phyloP scores from a whole-genome alignment of 352 stramenopile species.

The Lagenidium giganteum region DNA sequence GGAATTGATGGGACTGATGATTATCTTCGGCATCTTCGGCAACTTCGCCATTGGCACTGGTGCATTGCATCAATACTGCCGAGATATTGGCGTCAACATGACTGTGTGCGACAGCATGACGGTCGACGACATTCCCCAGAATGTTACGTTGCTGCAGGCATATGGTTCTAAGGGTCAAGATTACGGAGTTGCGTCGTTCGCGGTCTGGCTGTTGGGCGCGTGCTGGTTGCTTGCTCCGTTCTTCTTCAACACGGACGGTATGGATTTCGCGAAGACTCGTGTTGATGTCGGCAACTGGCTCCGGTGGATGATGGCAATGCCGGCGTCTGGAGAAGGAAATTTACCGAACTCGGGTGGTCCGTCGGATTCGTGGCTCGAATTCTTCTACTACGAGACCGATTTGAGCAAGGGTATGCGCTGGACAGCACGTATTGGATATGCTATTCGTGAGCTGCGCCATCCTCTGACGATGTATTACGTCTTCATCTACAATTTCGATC shows the following conservation, averaged over 20 bases:
- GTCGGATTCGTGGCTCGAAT: conserved; percentile 72
- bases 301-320: conserved; percentile 71
- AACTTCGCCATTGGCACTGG: conserved; percentile 74
- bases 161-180: conserved; percentile 85
- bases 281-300: conserved; percentile 83
- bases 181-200: conserved; percentile 85
- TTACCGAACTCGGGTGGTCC: conserved; percentile 28
- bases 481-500: conserved; percentile 67
- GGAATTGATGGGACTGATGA: conserved; percentile 75
- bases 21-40: conserved; percentile 74
- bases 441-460: conserved; percentile 69
- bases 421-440: conserved; percentile 62
- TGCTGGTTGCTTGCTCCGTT: conserved; percentile 82
- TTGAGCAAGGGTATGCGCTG: conserved; percentile 59
- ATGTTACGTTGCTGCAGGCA: conserved; percentile 64
- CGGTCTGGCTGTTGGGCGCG: conserved; percentile 75
- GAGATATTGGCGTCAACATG: too few species aligned
- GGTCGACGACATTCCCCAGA: conserved; percentile 42
- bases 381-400: conserved; percentile 73
- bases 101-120: conserved; percentile 33
- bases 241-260: conserved; percentile 84
- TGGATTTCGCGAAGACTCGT: conserved; percentile 83
- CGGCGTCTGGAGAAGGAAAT: conserved; percentile 35
- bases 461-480: conserved; percentile 82
- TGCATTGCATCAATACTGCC: conserved; percentile 55